phyloP scores from a whole-genome alignment of 257 asterid species.

The Ehretia macrophylla region DNA sequence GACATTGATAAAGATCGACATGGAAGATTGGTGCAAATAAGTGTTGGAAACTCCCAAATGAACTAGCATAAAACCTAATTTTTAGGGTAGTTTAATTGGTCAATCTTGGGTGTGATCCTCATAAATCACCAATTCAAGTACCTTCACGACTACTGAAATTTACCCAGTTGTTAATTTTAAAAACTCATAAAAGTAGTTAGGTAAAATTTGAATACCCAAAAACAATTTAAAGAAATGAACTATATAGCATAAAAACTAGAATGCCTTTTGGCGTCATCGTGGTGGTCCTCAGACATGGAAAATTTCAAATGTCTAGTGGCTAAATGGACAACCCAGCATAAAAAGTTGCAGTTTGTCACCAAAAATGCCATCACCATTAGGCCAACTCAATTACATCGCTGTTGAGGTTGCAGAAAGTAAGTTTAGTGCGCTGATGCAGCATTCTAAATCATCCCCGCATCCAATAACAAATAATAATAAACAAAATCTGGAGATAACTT shows the following conservation, averaged over 20 bases:
- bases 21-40: slow-evolving; percentile 13
- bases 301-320: slow-evolving; percentile 15
- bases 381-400: slow-evolving; percentile 10
- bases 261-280: not conserved
- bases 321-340: slow-evolving; percentile 15
- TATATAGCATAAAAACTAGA: not conserved
- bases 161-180: too few relatives aligned
- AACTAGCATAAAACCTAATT: too few relatives aligned
- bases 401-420: not conserved
- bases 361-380: slow-evolving; percentile 14
- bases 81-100: too few relatives aligned
- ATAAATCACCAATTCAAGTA: too few relatives aligned
- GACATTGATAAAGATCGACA: not conserved
- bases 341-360: slow-evolving; percentile 9
- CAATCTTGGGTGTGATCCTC: too few relatives aligned
- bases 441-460: not conserved
- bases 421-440: too few relatives aligned
- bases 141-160: too few relatives aligned
- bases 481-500: too few relatives aligned
- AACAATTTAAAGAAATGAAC: not conserved
- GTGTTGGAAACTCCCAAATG: slow-evolving; percentile 19
- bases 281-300: not conserved
- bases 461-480: too few relatives aligned
- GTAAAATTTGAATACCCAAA: too few relatives aligned
- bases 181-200: too few relatives aligned